Conservation (phyloP, 2,329 filamentous ascomycete genomes). For the Monosporascus sp. region DNA sequence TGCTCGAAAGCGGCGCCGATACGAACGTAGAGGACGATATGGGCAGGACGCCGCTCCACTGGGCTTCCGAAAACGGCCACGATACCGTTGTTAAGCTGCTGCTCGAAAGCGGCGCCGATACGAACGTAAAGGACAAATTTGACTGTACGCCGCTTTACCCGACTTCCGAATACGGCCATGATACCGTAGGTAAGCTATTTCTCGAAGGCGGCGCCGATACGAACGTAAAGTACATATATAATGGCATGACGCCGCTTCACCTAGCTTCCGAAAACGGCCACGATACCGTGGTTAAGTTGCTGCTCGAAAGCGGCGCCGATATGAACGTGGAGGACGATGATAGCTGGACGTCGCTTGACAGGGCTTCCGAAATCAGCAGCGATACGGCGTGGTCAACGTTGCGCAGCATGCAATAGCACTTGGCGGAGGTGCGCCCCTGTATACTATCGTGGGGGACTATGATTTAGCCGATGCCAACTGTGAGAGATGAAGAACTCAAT, state of each 20-base stretch:
- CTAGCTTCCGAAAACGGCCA: no score
- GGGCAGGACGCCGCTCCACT: slow-evolving; percentile 1
- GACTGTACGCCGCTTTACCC: no score
- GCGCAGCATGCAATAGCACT: slow-evolving; percentile 39
- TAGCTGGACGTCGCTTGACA: no score
- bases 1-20: slow-evolving; percentile 1
- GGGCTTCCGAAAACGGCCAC: slow-evolving; percentile 1
- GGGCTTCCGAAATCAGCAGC: no score
- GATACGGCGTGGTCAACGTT: slow-evolving; percentile 44
- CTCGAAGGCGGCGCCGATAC: slow-evolving; percentile 2
- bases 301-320: no score
- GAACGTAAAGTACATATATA: no score
- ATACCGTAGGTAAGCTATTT: no score
- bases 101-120: slow-evolving; percentile 2
- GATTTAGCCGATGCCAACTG: slow-evolving; percentile 44
- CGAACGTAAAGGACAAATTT: no score
- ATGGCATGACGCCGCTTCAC: no score
- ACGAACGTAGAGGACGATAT: background rate
- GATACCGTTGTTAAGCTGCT: slow-evolving; percentile 1
- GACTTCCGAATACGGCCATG: no score
- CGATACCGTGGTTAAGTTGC: no score
- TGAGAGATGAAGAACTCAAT: slow-evolving; percentile 38
- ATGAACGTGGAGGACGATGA: no score
- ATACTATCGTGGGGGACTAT: slow-evolving; percentile 49
- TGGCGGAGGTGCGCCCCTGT: slow-evolving; percentile 32